A percentile compares a stretch with the other conserved stretches of the same genome.
phyloP scores from a whole-genome alignment of 1,139 yeast species.

The Kazachstania sp. region DNA sequence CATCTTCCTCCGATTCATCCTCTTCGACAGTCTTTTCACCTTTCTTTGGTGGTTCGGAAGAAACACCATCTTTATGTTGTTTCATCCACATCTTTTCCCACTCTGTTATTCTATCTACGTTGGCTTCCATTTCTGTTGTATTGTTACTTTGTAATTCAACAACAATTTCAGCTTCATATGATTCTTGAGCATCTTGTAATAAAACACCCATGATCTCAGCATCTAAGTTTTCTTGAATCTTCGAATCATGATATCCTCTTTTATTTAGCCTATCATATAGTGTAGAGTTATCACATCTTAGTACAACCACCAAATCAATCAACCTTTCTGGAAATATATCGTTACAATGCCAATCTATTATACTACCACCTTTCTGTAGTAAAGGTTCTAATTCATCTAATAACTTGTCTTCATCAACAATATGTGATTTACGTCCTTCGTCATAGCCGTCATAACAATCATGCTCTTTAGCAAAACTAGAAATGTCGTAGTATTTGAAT shows the following conservation, averaged over 20 bases:
- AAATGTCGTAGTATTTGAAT: conserved; percentile 57
- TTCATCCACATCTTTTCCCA: conserved; percentile 73
- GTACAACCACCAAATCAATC: conserved; percentile 84
- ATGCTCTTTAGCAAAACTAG: conserved; percentile 73
- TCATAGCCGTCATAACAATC: conserved; percentile 79
- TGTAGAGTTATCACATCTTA: conserved; percentile 63
- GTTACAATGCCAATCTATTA: conserved; percentile 96
- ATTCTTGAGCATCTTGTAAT: conserved; percentile 75
- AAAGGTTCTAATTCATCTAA: conserved; percentile 74
- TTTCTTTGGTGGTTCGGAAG: conserved; percentile 33
- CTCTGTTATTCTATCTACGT: conserved; percentile 60
- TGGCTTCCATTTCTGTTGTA: conserved; percentile 69
- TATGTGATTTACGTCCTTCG: conserved; percentile 71
- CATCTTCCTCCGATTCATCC: conserved; percentile 2
- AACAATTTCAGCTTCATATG: conserved; percentile 71
- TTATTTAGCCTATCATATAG: conserved; percentile 67
- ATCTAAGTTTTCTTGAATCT: conserved; percentile 85
- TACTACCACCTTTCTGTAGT: conserved; percentile 71
- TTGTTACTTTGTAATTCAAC: conserved; percentile 67
- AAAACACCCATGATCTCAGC: conserved; percentile 96
- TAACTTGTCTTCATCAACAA: conserved; percentile 86
- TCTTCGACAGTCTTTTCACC: conserved; percentile 12
- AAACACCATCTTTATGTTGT: conserved; percentile 41
- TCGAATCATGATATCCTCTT: conserved; percentile 68
- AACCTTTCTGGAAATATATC: conserved; percentile 90